Base-by-base conservation (phyloP, 2,329 filamentous ascomycete genomes). In the Chaetothyriales sp. region DNA sequence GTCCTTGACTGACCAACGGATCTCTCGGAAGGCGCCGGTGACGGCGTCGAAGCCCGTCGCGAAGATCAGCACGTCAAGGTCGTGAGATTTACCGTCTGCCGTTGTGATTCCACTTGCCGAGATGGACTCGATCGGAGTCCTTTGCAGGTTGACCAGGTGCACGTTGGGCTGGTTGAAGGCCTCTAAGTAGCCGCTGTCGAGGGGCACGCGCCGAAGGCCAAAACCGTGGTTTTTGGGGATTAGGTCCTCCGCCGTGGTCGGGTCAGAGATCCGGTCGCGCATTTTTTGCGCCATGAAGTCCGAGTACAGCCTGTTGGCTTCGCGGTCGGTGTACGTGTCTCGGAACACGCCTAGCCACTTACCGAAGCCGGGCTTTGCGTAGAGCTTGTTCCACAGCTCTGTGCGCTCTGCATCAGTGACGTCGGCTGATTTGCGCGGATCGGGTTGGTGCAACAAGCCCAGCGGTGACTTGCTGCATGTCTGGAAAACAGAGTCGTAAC, bases 251-350 rank as follows among this genome's bases (percentile, higher is more conserved):
- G 70, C 63, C 60, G 72, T 71, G 19, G 61, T 63, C 0, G 75
- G 69, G 55, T 82, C 74, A 0, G 67, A 64, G 40, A 82, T 70
- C 1, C 78, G 69, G 5, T 64, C 66, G 0, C 76, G 70, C 0
- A 71, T 73, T 63, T 78, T 78, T 55, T 71, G 68, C 1, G 67
- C 69, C 73, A 77, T 80, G 61, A 80, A 79, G 4, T 73, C 66
- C 58, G 80, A 80, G 0, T 70, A 66, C 49, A 71, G 68, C 13
- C 68, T 61, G 57, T 82, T 82, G 0, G 75, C 74, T 10, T 74
- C 67, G 0, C 63, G 46, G 43, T 69, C 64, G 10, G 65, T 58
- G 5, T 78, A 54, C n/a, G 70, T 66, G 52, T 83, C 79, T 28
- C 69, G 71, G 66, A 78, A 82, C 4, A 69, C 61, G 0, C 66